Base-by-base conservation (phyloP, 495 filamentous ascomycete genomes). In the Hypomontagnella monticulosa region DNA sequence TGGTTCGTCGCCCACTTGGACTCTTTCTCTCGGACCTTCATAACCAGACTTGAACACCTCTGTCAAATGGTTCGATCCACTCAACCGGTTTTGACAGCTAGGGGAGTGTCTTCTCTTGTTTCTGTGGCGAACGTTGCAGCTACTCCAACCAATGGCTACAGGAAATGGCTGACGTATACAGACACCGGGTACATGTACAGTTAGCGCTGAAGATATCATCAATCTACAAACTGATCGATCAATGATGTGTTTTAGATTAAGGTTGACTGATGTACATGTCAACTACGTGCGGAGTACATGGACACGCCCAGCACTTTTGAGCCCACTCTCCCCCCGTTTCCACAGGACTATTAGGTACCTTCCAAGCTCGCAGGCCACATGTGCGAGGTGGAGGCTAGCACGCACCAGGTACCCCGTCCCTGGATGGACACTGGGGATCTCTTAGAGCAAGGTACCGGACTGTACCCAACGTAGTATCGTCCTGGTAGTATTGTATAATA, bases 401-500 rank as follows among this genome's bases (percentile, higher is more conserved):
- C 41, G 40, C 14, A 50, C 16, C 15, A 59, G 58, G 53, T 59
- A 63, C 58, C 37, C 56, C 36, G 44, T 20, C 15, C 58, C 32
- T 48, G 43, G 6, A 27, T 50, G 49, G 65, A 47, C 20, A 27
- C 23, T 27, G 60, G 40, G 66, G 60, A 64, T 64, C 66, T 69
- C 55, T 27, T 55, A 69, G 51, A 50, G 36, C 11, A 27, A 27
- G 23, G 23, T 27, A 27, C 23, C 23, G 23, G 23, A 41, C 36
- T 36, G 46, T 55, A 51, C 49, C 34, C 36, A 68, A 57, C 34
- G 49, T 56, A 48, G 54, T 54, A 63, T 49, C 11, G 56, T 61
- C 63, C 51, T 38, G 66, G 6, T 69, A 59, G 55, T 18, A 64
- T 53, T 59, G 18, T 62, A 67, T 67, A 62, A 67, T 67, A 67